Conservation (phyloP, 2,329 filamentous ascomycete genomes). For the Aureobasidium sp. region DNA sequence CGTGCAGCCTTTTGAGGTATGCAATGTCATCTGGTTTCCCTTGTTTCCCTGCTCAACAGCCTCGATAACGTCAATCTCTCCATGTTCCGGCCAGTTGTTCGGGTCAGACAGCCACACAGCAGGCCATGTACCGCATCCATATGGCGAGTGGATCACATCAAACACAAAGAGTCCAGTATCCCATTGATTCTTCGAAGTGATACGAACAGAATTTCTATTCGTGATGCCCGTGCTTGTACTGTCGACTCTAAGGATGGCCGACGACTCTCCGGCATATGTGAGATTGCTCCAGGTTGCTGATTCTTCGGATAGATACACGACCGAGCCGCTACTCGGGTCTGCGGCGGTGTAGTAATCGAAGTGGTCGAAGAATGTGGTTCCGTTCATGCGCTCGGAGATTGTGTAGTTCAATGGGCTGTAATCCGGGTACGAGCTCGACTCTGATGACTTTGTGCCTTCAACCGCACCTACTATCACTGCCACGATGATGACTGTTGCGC, state of each 20-base stretch:
- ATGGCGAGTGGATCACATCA: constrained; percentile 54
- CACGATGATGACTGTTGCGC: neutral
- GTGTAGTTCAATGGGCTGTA: constrained; percentile 21
- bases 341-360: constrained; percentile 41
- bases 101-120: constrained; percentile 57
- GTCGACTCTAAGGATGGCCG: constrained; percentile 22
- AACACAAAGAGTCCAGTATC: constrained; percentile 57
- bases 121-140: constrained; percentile 56
- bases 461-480: neutral
- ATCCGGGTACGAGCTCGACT: constrained; percentile 18
- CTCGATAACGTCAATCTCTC: constrained; percentile 30
- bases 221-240: constrained; percentile 22
- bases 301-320: constrained; percentile 32
- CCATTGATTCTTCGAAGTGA: constrained; percentile 53
- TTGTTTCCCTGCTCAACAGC: constrained; percentile 26
- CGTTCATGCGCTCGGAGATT: constrained; percentile 28
- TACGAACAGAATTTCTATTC: constrained; percentile 54
- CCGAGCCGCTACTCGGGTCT: constrained; percentile 43
- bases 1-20: constrained; percentile 24
- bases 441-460: neutral
- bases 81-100: constrained; percentile 47
- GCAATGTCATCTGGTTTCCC: constrained; percentile 24
- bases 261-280: constrained; percentile 21
- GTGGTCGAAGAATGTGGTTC: constrained; percentile 39
- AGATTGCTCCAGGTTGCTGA: constrained; percentile 19